These are phyloP conservation scores for Macrolepiota albuminosa DNA, from an alignment of 768 basidiomycete genomes.

Conservation along the genomic window DNA sequence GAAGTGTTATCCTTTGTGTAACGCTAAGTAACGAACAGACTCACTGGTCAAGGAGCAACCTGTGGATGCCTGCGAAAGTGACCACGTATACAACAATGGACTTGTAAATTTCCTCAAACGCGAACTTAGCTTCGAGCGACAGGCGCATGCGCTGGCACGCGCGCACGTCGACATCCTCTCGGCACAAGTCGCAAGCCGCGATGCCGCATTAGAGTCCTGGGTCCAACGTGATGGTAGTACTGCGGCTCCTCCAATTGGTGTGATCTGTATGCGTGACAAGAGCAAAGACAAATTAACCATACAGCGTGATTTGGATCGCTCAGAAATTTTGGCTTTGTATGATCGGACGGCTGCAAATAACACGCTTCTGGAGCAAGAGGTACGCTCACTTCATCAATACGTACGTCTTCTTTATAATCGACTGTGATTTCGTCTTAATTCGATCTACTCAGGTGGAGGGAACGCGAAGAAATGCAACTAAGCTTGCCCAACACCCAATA, in stretches of 20 bases:
- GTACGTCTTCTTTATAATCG: slow-evolving; percentile 16
- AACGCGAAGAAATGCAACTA: slow-evolving; percentile 2
- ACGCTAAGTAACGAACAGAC: neutral
- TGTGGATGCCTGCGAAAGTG: neutral
- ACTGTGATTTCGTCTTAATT: neutral
- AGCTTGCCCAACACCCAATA: neutral
- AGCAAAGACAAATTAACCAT: neutral
- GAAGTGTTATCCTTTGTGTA: neutral
- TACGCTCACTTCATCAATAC: slow-evolving; percentile 23
- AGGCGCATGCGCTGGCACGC: slow-evolving; percentile 29
- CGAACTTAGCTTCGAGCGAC: slow-evolving; percentile 35
- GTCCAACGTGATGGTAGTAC: neutral
- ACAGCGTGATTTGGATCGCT: slow-evolving; percentile 9
- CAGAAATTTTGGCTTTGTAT: slow-evolving; percentile 29
- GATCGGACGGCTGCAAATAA: slow-evolving; percentile 27
- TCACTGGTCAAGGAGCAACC: neutral
- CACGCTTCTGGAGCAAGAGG: slow-evolving; percentile 32
- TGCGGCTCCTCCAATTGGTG: neutral
- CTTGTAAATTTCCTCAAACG: slow-evolving; percentile 32
- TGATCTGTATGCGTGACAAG: neutral
- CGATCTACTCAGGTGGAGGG: slow-evolving; percentile 3
- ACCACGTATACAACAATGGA: slow-evolving; percentile 19
- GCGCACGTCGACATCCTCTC: slow-evolving; percentile 35
- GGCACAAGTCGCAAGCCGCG: slow-evolving; percentile 45
- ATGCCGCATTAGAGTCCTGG: slow-evolving; percentile 37